Conservation (phyloP, 2,329 filamentous ascomycete species). For the Biscogniauxia marginata region DNA sequence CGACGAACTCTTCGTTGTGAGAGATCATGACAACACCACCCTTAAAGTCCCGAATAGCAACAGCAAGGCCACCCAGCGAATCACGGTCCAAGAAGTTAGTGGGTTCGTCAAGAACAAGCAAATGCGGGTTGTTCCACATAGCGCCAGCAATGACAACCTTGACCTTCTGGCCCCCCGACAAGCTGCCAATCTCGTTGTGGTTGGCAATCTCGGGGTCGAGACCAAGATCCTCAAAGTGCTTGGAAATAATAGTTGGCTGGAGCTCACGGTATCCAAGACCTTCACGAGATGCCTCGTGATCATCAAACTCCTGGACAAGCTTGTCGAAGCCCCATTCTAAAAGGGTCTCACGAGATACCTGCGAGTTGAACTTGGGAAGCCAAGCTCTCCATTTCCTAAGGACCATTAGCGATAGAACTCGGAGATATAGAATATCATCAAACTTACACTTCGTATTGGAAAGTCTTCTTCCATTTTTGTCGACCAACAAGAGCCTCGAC, state of each 20-base stretch:
- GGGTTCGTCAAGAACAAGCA: constrained; percentile 95
- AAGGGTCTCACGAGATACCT: constrained; percentile 91
- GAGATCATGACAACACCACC: constrained; percentile 99
- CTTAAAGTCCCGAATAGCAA: constrained; percentile 96
- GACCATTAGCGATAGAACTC: constrained; percentile 26
- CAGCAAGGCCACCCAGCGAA: constrained; percentile 92
- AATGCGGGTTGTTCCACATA: constrained; percentile 99
- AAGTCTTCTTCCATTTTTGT: constrained; percentile 98
- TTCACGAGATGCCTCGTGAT: constrained; percentile 97
- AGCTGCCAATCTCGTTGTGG: constrained; percentile 95
- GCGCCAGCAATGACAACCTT: constrained; percentile 96
- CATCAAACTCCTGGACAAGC: constrained; percentile 95
- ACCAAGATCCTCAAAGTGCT: constrained; percentile 97
- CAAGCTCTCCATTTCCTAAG: constrained; percentile 82
- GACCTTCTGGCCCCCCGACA: constrained; percentile 97
- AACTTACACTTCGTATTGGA: constrained; percentile 90
- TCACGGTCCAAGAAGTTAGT: constrained; percentile 99
- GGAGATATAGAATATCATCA: neutral
- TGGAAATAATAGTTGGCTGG: constrained; percentile 88
- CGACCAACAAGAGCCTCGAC: constrained; percentile 90
- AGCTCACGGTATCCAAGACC: constrained; percentile 94
- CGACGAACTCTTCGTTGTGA: constrained; percentile 98
- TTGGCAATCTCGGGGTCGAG: constrained; percentile 97
- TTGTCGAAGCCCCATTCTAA: constrained; percentile 84
- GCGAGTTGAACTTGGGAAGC: constrained; percentile 89